Evolutionary conservation across 371 early-diverging fungal genomes (phyloP).

Genomic region (Haplosporangium sp.): DNA sequence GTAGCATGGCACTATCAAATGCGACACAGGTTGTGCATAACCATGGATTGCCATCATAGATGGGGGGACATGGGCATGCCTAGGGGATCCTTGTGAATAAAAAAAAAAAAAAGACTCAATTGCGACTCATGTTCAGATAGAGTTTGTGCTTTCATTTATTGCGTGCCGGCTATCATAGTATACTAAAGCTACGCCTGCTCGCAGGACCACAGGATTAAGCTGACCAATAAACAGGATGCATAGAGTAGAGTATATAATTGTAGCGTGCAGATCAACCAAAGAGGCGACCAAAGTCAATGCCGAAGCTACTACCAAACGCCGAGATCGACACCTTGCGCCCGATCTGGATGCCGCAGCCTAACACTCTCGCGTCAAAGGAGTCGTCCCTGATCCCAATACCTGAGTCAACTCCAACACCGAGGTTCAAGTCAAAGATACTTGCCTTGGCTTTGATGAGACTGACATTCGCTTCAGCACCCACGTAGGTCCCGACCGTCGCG

Average conservation of each 20-base stretch:
- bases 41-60: too few species aligned
- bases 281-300: constrained; percentile 11
- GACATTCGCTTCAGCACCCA: constrained; percentile 7
- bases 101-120: too few species aligned
- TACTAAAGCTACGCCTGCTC: too few species aligned
- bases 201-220: too few species aligned
- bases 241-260: too few species aligned
- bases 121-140: background rate
- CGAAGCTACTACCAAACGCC: constrained; percentile 14
- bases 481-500: constrained; percentile 8
- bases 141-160: constrained; percentile 1
- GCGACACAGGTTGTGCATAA: too few species aligned
- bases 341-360: constrained; percentile 7
- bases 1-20: too few species aligned
- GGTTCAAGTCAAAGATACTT: constrained; percentile 13
- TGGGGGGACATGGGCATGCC: too few species aligned
- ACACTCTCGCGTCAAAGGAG: background rate
- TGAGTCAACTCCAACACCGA: constrained; percentile 13
- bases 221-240: too few species aligned
- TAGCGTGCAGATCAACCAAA: constrained; percentile 2
- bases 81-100: too few species aligned
- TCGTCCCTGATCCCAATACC: constrained; percentile 6
- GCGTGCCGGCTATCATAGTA: background rate
- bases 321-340: constrained; percentile 18
- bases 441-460: constrained; percentile 11